phyloP scores from a whole-genome alignment of 306 rosid genomes.

The Hippophae gyantsensis region DNA sequence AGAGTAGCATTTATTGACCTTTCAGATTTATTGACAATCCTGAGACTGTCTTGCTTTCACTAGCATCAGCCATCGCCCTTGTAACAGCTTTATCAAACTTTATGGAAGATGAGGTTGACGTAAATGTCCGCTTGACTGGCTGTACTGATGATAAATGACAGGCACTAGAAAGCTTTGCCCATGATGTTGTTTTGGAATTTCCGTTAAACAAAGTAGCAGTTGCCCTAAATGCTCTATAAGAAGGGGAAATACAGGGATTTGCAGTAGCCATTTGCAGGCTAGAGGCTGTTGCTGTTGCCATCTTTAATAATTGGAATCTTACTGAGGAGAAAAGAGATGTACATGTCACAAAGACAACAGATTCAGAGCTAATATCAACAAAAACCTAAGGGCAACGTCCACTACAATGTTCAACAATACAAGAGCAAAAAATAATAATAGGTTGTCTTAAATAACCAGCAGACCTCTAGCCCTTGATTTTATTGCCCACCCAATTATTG shows the following conservation, averaged over 20 bases:
- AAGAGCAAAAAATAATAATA: too few species aligned
- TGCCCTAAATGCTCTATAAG: slow-evolving; percentile 5
- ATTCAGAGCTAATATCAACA: too few species aligned
- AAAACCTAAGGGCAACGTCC: too few species aligned
- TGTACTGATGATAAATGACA: slow-evolving; percentile 22
- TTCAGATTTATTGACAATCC: slow-evolving; percentile 30
- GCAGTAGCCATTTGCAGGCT: slow-evolving; percentile 13
- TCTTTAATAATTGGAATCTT: background rate
- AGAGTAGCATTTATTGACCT: slow-evolving; percentile 12
- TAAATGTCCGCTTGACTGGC: slow-evolving; percentile 10
- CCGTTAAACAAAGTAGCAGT: slow-evolving; percentile 5
- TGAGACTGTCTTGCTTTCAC: slow-evolving; percentile 16
- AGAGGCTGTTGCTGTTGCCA: slow-evolving; percentile 21
- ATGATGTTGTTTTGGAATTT: slow-evolving; percentile 3
- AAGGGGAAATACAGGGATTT: slow-evolving; percentile 13
- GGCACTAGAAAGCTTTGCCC: slow-evolving; percentile 20
- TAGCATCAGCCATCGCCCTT: slow-evolving; percentile 18
- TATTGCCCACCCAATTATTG: too few species aligned
- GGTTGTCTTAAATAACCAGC: too few species aligned
- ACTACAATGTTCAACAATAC: too few species aligned
- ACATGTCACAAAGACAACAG: too few species aligned
- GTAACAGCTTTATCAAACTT: slow-evolving; percentile 1
- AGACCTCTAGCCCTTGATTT: too few species aligned
- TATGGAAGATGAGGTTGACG: background rate
- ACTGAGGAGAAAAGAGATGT: too few species aligned